phyloP scores from a whole-genome alignment of 345 rosid species.

The Eucalyptus erythrocorys region DNA sequence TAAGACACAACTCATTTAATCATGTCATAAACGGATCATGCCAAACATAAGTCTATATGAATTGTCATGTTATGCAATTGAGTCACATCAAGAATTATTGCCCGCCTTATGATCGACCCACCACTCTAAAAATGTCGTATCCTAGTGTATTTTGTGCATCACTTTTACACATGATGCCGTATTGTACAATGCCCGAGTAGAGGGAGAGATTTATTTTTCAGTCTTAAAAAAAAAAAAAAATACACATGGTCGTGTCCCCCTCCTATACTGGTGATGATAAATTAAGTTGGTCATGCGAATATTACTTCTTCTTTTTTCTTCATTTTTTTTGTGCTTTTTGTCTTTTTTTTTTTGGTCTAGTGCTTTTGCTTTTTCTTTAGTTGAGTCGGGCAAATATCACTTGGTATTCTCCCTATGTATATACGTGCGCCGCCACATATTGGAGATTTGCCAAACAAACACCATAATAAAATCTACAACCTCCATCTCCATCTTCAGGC shows the following conservation, averaged over 20 bases:
- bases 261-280: not conserved
- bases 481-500: no score
- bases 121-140: no score
- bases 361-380: not conserved
- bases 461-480: not conserved
- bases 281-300: not conserved
- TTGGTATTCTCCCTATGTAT: not conserved
- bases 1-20: no score
- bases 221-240: no score
- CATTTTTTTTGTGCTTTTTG: no score
- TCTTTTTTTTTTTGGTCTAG: no score
- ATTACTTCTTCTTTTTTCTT: not conserved
- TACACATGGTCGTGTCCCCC: not conserved
- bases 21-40: no score
- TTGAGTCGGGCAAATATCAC: not conserved
- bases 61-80: no score
- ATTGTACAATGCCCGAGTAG: rapidly evolving
- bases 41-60: no score
- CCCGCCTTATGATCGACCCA: rapidly evolving
- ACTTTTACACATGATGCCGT: rapidly evolving
- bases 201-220: no score
- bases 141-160: no score
- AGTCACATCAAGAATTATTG: no score
- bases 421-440: not conserved
- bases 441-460: not conserved